Evolutionary conservation across 805 yeast genomes (phyloP), one percentile per base, ranked within the genome.

Genomic region (Saturnispora gosingensis): DNA sequence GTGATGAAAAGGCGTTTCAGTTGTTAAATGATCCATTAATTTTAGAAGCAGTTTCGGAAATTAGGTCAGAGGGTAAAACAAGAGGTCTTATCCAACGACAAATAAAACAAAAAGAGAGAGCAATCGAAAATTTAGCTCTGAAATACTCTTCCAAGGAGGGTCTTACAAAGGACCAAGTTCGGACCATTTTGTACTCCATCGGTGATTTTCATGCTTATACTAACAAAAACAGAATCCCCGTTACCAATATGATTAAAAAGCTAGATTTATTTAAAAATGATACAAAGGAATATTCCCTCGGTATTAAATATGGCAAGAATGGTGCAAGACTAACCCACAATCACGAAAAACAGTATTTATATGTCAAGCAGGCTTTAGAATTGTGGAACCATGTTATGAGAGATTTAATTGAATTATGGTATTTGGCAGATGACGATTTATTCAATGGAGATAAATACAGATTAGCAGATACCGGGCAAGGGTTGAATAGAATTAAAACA

Each of bases 121-220:
- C 89, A 1, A 83, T 85, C 51, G 88, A 85, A 60, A 64, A 59
- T 30, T 64, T 85, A 35, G 78, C 85, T 0, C 60, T 68, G 6
- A 74, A 68, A 52, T 83, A 81, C 61, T 64, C 73, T 9, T 64
- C 70, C 16, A 51, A 60, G 4, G 62, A 61, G n/a, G 71, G 73
- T 3, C 69, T 76, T 45, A 56, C 73, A 18, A 75, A 72, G 52
- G 90, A 85, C 48, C 84, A 82, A 45, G 74, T 85, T n/a, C 72
- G 86, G 39, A 88, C 82, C 59, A 80, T 82, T 4, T 62, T 85
- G 20, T 85, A 85, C 61, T 85, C 93, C 1, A 78, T 85, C 48
- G 90, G 91, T 39, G 95, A 85, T 63, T 84, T 81, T 67, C 82
- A 83, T 59, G 77, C 89, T 0, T 85, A 84, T 59, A 74, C 85